These are phyloP conservation scores for Thalassiosira exigua DNA, from an alignment of 352 stramenopile species.

Conservation along the genomic window DNA sequence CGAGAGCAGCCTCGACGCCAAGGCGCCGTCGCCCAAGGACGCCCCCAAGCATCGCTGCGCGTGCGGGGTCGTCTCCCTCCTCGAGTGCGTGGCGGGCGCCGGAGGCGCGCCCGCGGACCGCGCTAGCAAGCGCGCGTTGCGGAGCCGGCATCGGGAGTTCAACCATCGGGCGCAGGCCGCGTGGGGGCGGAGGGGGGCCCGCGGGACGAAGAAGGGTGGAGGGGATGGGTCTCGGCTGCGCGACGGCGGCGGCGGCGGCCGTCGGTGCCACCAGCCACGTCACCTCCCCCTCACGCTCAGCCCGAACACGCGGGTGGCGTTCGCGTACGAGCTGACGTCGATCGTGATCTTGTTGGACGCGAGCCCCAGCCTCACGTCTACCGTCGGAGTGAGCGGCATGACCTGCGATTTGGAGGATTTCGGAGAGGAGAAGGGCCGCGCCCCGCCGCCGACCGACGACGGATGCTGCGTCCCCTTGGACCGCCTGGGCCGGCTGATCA, in stretches of 20 bases:
- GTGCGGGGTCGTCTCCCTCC: constrained; percentile 72
- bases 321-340: constrained; percentile 81
- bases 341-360: constrained; percentile 83
- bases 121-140: constrained; percentile 56
- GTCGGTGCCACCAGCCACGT: constrained; percentile 69
- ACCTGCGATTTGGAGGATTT: constrained; percentile 34
- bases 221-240: constrained; percentile 13
- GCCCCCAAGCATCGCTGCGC: constrained; percentile 21
- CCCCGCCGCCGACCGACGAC: constrained; percentile 13
- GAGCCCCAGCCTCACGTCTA: constrained; percentile 71
- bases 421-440: constrained; percentile 38
- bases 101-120: constrained; percentile 33
- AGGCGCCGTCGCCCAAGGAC: constrained; percentile 2
- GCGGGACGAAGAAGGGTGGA: background rate
- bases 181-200: constrained; percentile 37
- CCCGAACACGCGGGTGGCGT: constrained; percentile 73
- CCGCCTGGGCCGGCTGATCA: constrained; percentile 63
- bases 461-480: constrained; percentile 67
- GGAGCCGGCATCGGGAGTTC: constrained; percentile 67
- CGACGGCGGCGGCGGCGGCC: constrained; percentile 3
- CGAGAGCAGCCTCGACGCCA: background rate
- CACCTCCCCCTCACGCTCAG: constrained; percentile 71
- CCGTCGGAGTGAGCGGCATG: constrained; percentile 42
- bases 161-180: constrained; percentile 62
- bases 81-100: constrained; percentile 65